These are phyloP conservation scores for Closterium sp. DNA, from an alignment of 139 green algal genomes.

Conservation along the genomic window DNA sequence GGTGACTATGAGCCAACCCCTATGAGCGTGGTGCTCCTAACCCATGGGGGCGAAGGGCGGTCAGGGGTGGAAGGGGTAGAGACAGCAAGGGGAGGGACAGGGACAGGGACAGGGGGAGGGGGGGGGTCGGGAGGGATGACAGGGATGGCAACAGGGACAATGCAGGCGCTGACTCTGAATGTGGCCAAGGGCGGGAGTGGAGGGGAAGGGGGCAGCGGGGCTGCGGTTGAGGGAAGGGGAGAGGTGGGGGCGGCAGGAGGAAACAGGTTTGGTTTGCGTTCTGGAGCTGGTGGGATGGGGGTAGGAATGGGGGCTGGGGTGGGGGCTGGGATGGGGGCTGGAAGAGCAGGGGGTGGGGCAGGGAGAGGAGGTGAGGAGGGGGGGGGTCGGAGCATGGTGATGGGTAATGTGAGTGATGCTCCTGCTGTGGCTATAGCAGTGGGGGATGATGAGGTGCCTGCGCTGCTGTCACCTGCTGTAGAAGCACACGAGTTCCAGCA, in stretches of 20 bases:
- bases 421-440: constrained; percentile 14
- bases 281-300: neutral
- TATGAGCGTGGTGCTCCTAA: neutral
- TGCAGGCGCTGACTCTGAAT: neutral
- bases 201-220: neutral
- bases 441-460: constrained; percentile 1
- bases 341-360: neutral
- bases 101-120: no score
- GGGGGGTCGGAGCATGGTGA: neutral
- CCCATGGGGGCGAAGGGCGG: neutral
- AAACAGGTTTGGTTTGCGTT: neutral
- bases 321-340: neutral
- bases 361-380: neutral
- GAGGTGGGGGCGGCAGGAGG: no score
- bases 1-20: neutral
- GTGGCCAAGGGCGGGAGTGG: neutral
- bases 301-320: no score
- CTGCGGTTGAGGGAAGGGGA: no score
- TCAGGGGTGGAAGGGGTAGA: neutral
- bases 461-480: neutral
- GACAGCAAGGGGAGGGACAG: no score
- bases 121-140: neutral
- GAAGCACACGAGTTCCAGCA: neutral
- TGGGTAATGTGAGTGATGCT: neutral
- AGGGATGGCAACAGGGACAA: neutral